A percentile compares a stretch with the other conserved stretches of the same genome.
Evolutionary conservation across 495 filamentous ascomycete genomes (phyloP).

Genomic region (Penicillium silybi): DNA sequence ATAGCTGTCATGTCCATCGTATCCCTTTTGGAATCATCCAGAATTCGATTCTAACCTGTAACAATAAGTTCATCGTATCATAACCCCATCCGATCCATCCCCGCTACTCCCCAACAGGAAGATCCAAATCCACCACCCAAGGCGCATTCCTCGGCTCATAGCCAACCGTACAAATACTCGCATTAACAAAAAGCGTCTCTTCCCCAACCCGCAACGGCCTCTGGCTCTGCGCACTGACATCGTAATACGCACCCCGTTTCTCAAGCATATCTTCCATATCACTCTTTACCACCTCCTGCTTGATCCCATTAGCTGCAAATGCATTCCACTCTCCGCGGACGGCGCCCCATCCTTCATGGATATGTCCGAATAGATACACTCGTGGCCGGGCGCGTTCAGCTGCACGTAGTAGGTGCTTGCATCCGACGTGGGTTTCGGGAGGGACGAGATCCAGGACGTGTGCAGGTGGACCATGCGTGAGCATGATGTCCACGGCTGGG

Average conservation of each 20-base stretch:
- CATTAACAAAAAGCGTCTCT: constrained; percentile 73
- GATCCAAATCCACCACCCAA: constrained; percentile 63
- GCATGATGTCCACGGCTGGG: constrained; percentile 55
- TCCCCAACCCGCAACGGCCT: constrained; percentile 41
- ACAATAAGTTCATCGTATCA: too few species aligned
- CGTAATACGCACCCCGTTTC: constrained; percentile 38
- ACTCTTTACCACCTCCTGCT: constrained; percentile 22
- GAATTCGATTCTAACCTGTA: too few species aligned
- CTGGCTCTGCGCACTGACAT: constrained; percentile 32
- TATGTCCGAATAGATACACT: constrained; percentile 59
- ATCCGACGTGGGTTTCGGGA: constrained; percentile 38
- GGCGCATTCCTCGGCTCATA: constrained; percentile 53
- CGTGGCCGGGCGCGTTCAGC: constrained; percentile 41
- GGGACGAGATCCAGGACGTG: constrained; percentile 52
- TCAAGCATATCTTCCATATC: constrained; percentile 41
- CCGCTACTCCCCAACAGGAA: constrained; percentile 22
- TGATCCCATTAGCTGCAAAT: constrained; percentile 10
- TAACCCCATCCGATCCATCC: too few species aligned
- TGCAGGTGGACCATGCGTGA: constrained; percentile 72
- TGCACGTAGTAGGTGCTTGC: constrained; percentile 43
- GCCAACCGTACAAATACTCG: constrained; percentile 51
- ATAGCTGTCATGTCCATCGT: too few species aligned
- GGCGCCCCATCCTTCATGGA: constrained; percentile 71
- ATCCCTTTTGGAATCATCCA: too few species aligned
- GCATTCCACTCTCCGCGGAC: constrained; percentile 52